Percentiles rank a stretch among this genome's conserved stretches.
Evolutionary conservation across 352 stramenopile genomes (phyloP).

Genomic region (Globisporangium yorkense): DNA sequence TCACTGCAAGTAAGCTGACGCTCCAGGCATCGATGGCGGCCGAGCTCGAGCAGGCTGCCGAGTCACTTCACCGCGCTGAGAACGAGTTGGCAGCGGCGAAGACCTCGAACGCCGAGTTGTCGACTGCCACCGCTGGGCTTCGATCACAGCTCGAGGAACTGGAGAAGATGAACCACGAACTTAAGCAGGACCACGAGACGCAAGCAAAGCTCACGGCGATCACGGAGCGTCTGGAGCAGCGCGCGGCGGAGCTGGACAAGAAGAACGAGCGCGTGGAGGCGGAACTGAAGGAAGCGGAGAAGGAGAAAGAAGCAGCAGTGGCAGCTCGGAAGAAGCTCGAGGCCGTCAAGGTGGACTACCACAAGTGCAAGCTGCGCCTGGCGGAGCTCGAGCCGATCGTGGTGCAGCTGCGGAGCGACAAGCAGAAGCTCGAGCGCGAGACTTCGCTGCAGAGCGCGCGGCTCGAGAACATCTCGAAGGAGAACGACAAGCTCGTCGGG

Average conservation of each 20-base stretch:
- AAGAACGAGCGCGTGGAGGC: conserved; percentile 17
- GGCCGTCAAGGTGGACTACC: conserved; percentile 2
- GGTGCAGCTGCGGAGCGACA: conserved; percentile 24
- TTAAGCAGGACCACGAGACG: conserved; percentile 16
- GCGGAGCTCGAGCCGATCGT: conserved; percentile 14
- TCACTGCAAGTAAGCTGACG: background rate
- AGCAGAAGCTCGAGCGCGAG: conserved; percentile 42
- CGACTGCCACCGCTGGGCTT: conserved; percentile 5
- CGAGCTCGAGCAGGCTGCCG: conserved; percentile 1
- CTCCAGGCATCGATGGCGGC: conserved; percentile 11
- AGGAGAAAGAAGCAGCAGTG: background rate
- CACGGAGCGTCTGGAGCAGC: conserved; percentile 19
- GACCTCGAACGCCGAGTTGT: conserved; percentile 18
- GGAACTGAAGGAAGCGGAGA: conserved; percentile 12
- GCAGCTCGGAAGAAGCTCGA: conserved; percentile 21
- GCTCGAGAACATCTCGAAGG: conserved; percentile 33
- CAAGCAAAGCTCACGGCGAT: conserved; percentile 8
- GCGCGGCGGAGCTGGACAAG: conserved; percentile 15
- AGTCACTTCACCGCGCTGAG: conserved; percentile 1
- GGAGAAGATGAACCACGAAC: conserved; percentile 18
- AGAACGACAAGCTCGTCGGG: conserved; percentile 71
- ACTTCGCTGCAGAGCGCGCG: conserved; percentile 11
- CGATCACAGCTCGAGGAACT: conserved; percentile 18
- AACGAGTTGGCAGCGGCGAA: conserved; percentile 6
- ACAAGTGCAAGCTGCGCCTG: conserved; percentile 6